Evolutionary conservation across 164 flowering plant genomes (phyloP).

Genomic region (Brasenia schreberi): DNA sequence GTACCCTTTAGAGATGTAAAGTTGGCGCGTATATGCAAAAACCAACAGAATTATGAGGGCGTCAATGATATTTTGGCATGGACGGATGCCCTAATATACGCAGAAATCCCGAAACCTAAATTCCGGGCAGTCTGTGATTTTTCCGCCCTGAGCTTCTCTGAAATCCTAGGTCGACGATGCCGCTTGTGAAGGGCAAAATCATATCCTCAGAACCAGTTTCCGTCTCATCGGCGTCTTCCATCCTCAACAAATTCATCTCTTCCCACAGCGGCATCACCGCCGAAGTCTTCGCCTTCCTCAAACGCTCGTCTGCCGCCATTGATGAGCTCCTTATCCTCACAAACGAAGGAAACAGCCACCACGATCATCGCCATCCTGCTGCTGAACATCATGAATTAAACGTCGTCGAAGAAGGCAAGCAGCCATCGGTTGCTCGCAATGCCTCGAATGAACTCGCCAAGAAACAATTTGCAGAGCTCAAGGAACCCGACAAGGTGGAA

Average conservation of each 20-base stretch:
- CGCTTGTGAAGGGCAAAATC: background rate
- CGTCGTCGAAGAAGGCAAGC: too few relatives aligned
- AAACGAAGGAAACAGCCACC: background rate
- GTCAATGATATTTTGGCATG: too few relatives aligned
- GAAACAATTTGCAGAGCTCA: background rate
- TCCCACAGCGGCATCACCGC: background rate
- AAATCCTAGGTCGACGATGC: too few relatives aligned
- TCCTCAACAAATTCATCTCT: background rate
- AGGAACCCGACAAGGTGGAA: background rate
- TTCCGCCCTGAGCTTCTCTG: too few relatives aligned
- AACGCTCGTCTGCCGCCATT: background rate
- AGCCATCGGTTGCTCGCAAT: too few relatives aligned
- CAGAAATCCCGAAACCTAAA: too few relatives aligned
- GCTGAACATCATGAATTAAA: background rate
- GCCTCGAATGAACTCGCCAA: background rate
- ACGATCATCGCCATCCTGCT: background rate
- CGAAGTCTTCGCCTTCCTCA: background rate
- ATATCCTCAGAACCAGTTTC: background rate
- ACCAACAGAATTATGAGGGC: too few relatives aligned
- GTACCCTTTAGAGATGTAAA: too few relatives aligned
- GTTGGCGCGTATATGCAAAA: too few relatives aligned
- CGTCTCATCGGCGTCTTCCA: background rate
- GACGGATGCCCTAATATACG: too few relatives aligned
- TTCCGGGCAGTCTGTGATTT: too few relatives aligned
- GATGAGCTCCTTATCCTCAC: background rate